phyloP scores from a whole-genome alignment of 305 asterid genomes.

The Solanum hybrid region DNA sequence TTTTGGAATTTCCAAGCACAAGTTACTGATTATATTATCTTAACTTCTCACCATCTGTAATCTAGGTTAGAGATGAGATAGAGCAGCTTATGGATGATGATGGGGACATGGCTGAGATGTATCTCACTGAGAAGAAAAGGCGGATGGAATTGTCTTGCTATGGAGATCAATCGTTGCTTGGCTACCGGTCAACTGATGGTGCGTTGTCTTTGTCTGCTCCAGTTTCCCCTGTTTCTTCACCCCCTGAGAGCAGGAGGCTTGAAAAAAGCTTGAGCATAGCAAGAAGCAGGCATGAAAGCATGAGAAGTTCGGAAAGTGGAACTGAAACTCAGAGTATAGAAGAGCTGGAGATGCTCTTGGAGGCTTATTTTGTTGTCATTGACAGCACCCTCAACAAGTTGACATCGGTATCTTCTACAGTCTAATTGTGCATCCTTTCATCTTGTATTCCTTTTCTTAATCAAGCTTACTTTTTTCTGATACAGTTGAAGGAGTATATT shows the following conservation, averaged over 20 bases:
- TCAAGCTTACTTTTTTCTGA: conserved; percentile 5
- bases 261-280: conserved; percentile 86
- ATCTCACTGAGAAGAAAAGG: conserved; percentile 86
- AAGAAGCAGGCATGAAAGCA: conserved; percentile 91
- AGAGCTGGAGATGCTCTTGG: conserved; percentile 94
- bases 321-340: conserved; percentile 44
- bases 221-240: conserved; percentile 88
- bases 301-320: conserved; percentile 73
- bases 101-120: conserved; percentile 99
- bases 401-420: conserved; percentile 61
- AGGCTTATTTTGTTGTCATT: conserved; percentile 96
- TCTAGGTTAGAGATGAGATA: conserved; percentile 97
- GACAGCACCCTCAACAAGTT: conserved; percentile 94
- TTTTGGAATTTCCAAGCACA: background rate
- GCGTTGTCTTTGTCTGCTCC: conserved; percentile 72
- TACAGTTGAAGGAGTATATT: conserved; percentile 93
- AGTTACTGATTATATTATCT: background rate
- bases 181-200: conserved; percentile 68
- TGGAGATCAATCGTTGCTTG: conserved; percentile 72
- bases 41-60: conserved; percentile 10
- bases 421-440: background rate
- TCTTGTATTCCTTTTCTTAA: background rate
- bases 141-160: conserved; percentile 63
- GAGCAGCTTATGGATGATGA: conserved; percentile 99
- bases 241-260: conserved; percentile 74